phyloP scores from a whole-genome alignment of 768 basidiomycete species.

The Lyophyllum shimeji region DNA sequence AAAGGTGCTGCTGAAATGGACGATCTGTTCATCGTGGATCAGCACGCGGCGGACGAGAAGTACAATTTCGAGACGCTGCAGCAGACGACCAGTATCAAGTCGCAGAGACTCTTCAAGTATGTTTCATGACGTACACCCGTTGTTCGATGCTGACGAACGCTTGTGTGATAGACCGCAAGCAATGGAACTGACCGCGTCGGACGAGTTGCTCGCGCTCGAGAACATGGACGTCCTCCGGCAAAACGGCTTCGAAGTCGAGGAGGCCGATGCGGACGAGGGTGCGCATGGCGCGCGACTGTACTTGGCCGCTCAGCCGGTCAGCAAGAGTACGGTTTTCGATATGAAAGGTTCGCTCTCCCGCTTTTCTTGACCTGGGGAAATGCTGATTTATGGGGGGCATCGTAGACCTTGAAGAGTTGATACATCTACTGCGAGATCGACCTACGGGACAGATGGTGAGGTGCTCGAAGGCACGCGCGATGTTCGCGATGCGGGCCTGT shows the following conservation, averaged over 20 bases:
- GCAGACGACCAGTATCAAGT: slow-evolving; percentile 83
- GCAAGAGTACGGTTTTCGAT: slow-evolving; percentile 89
- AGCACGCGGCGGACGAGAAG: slow-evolving; percentile 98
- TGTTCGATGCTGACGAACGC: neutral
- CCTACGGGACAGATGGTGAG: slow-evolving; percentile 83
- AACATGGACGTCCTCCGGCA: slow-evolving; percentile 78
- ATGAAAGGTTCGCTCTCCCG: slow-evolving; percentile 60
- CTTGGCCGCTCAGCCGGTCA: slow-evolving; percentile 83
- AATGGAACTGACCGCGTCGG: slow-evolving; percentile 84
- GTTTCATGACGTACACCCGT: slow-evolving; percentile 20
- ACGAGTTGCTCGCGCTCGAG: slow-evolving; percentile 85
- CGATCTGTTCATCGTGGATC: slow-evolving; percentile 95
- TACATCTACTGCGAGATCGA: slow-evolving; percentile 79
- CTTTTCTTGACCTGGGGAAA: neutral
- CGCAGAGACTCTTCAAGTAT: slow-evolving; percentile 81
- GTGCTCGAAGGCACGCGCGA: slow-evolving; percentile 88
- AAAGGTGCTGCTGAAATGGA: slow-evolving; percentile 44
- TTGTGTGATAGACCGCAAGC: slow-evolving; percentile 58
- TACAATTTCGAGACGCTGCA: slow-evolving; percentile 97
- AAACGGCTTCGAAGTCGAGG: slow-evolving; percentile 88
- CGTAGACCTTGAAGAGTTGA: slow-evolving; percentile 88
- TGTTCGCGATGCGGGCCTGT: slow-evolving; percentile 98
- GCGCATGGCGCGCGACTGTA: slow-evolving; percentile 48
- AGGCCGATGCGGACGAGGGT: slow-evolving; percentile 44
- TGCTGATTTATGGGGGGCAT: neutral